These are phyloP conservation scores for Taxillus chinensis DNA, from an alignment of 164 flowering plant species.

Conservation along the genomic window DNA sequence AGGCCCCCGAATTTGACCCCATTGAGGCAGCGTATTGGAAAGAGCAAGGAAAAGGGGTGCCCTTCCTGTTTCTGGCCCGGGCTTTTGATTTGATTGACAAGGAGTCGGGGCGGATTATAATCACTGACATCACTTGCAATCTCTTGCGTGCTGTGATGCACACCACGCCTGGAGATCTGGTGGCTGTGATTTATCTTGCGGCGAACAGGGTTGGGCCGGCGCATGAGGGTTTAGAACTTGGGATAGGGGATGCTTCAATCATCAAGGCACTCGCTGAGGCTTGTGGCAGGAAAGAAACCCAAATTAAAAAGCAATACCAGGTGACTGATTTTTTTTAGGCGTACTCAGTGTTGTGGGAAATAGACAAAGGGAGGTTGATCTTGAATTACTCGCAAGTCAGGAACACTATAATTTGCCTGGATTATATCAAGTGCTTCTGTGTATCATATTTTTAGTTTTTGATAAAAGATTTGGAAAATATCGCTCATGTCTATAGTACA, in stretches of 20 bases:
- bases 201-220: constrained; percentile 83
- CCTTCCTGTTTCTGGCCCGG: constrained; percentile 68
- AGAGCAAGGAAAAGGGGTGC: constrained; percentile 51
- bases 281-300: constrained; percentile 73
- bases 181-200: constrained; percentile 55
- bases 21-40: constrained; percentile 58
- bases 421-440: no score
- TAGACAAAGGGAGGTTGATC: no score
- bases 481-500: no score
- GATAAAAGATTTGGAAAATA: no score
- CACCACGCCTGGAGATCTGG: constrained; percentile 71
- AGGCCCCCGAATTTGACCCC: constrained; percentile 54
- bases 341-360: background rate
- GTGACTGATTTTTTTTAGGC: constrained; percentile 17
- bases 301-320: constrained; percentile 60
- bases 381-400: no score
- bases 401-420: no score
- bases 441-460: no score
- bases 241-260: constrained; percentile 85
- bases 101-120: constrained; percentile 72
- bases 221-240: constrained; percentile 88
- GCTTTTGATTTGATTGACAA: constrained; percentile 65
- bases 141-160: constrained; percentile 78
- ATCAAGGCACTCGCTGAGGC: constrained; percentile 85
- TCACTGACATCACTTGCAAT: constrained; percentile 75